These are phyloP conservation scores for Malbranchea cinnamomea DNA, from an alignment of 2,329 filamentous ascomycete species.

Conservation along the genomic window DNA sequence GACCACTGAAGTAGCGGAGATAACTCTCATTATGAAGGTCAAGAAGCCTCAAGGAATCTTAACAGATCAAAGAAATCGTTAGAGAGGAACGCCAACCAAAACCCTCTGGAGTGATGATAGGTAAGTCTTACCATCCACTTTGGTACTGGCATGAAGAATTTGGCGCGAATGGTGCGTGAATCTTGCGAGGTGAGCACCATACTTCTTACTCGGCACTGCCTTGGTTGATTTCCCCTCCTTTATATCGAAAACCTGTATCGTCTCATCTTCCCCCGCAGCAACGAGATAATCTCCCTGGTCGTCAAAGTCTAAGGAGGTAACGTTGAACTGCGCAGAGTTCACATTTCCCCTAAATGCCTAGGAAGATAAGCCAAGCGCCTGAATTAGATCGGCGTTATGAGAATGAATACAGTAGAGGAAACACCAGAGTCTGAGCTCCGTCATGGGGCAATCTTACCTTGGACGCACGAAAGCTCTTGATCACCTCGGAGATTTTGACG, in stretches of 20 bases:
- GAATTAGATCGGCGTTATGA: constrained; percentile 5
- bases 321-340: constrained; percentile 37
- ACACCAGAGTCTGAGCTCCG: too few species aligned
- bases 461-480: constrained; percentile 61
- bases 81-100: not conserved
- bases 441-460: constrained; percentile 41
- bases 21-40: constrained; percentile 87
- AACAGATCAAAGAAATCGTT: constrained; percentile 16
- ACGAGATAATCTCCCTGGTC: constrained; percentile 87
- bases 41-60: constrained; percentile 73
- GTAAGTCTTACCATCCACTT: constrained; percentile 56
- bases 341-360: constrained; percentile 19
- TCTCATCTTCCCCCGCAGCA: constrained; percentile 84
- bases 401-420: too few species aligned
- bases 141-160: constrained; percentile 91
- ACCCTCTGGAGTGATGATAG: not conserved
- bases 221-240: constrained; percentile 83
- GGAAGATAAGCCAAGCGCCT: constrained; percentile 3
- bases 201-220: constrained; percentile 85
- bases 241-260: constrained; percentile 88
- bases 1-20: constrained; percentile 89
- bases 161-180: constrained; percentile 87
- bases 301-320: constrained; percentile 91
- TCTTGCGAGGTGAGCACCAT: constrained; percentile 82
- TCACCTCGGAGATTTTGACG: constrained; percentile 56